These are phyloP conservation scores for Rhododendron henanense DNA, from an alignment of 148 eudicot species.

Conservation along the genomic window DNA sequence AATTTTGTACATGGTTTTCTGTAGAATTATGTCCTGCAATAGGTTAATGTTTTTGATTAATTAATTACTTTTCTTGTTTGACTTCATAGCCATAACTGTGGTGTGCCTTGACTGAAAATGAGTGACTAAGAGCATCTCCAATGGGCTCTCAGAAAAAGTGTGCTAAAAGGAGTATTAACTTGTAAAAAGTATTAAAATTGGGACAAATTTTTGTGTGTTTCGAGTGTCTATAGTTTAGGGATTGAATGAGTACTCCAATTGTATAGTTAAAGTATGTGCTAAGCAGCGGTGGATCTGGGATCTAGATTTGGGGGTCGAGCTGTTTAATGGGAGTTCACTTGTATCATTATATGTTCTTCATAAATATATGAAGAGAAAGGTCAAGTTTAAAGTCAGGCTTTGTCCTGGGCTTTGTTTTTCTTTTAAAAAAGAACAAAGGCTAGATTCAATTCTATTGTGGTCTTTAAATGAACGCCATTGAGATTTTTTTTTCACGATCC, in stretches of 20 bases:
- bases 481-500: neutral
- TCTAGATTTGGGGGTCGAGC: neutral
- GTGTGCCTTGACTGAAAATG: neutral
- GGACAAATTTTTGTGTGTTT: neutral
- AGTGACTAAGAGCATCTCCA: neutral
- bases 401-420: neutral
- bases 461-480: neutral
- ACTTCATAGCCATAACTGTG: neutral
- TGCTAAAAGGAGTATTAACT: neutral
- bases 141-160: neutral
- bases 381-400: neutral
- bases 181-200: neutral
- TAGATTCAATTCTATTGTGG: neutral
- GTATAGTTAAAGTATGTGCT: neutral
- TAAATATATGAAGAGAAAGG: neutral
- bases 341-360: no score
- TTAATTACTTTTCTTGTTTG: neutral
- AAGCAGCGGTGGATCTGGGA: neutral
- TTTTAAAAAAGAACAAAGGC: neutral
- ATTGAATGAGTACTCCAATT: neutral
- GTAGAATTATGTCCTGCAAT: neutral
- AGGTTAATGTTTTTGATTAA: neutral
- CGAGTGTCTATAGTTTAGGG: neutral
- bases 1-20: neutral
- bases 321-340: neutral